A percentile compares a stretch with the other conserved stretches of the same genome.
phyloP scores from a whole-genome alignment of 2,329 filamentous ascomycete species.

The Mariannaea elegans region DNA sequence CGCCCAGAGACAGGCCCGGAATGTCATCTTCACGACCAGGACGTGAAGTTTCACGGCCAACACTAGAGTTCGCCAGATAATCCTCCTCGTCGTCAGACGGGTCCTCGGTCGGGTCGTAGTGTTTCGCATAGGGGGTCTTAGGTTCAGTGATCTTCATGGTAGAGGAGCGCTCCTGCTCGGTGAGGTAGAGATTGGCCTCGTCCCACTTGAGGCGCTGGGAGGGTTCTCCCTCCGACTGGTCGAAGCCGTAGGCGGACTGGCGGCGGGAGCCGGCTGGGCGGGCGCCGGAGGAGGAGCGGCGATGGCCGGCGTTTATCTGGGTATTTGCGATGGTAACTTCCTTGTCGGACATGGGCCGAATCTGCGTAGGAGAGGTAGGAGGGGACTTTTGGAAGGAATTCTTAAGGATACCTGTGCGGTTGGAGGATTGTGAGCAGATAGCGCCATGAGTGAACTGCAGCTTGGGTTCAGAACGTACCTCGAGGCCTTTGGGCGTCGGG shows the following conservation, averaged over 20 bases:
- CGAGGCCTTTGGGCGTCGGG: conserved; percentile 55
- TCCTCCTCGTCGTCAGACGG: conserved; percentile 79
- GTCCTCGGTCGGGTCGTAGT: conserved; percentile 90
- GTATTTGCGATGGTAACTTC: conserved; percentile 96
- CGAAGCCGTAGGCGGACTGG: conserved; percentile 65
- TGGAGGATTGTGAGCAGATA: conserved; percentile 4
- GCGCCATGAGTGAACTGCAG: neutral
- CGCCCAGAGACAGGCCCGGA: conserved; percentile 88
- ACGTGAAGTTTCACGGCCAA: conserved; percentile 47
- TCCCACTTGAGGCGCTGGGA: conserved; percentile 94
- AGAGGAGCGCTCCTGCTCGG: conserved; percentile 91
- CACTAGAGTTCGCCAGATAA: conserved; percentile 41
- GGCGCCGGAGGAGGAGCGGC: conserved; percentile 78
- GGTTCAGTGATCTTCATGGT: conserved; percentile 99
- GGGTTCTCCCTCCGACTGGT: conserved; percentile 54
- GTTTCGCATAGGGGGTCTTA: conserved; percentile 94
- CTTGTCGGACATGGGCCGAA: conserved; percentile 70
- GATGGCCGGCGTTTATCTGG: conserved; percentile 89
- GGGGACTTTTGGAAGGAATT: conserved; percentile 78
- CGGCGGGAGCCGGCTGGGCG: conserved; percentile 74
- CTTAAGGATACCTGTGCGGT: conserved; percentile 83
- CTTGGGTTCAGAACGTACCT: conserved; percentile 45
- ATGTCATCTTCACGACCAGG: conserved; percentile 75
- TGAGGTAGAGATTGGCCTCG: conserved; percentile 96
- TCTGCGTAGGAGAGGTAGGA: conserved; percentile 56